A percentile compares a stretch with the other conserved stretches of the same genome.
Conservation (phyloP, 208 protist genomes). For the Trichomonas vaginalis region DNA sequence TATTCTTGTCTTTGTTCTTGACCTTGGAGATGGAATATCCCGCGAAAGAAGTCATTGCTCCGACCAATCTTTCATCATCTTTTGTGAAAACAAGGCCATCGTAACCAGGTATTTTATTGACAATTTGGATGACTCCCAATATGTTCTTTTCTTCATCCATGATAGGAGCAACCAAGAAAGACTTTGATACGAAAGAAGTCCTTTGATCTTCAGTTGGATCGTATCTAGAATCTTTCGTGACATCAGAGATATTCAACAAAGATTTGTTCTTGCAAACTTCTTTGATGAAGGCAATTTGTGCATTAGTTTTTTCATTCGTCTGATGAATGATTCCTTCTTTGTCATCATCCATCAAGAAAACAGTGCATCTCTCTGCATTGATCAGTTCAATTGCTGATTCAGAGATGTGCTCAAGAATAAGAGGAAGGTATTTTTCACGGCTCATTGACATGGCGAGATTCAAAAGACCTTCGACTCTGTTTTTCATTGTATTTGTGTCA, state of each 20-base stretch:
- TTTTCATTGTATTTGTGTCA: slow-evolving; percentile 14
- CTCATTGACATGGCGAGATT: neutral
- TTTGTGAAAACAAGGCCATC: slow-evolving; percentile 1
- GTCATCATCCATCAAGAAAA: neutral
- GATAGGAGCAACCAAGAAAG: neutral
- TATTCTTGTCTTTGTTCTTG: neutral
- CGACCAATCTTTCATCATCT: neutral
- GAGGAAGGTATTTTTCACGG: neutral
- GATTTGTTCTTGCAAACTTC: neutral
- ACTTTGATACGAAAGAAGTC: neutral
- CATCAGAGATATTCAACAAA: neutral
- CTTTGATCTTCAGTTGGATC: neutral
- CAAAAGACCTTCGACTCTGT: neutral
- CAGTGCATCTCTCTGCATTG: neutral
- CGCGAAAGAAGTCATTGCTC: neutral
- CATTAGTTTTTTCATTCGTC: neutral
- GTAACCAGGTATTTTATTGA: neutral
- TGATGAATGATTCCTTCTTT: neutral
- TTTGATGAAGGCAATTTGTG: neutral
- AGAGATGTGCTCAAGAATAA: neutral
- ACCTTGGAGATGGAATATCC: neutral
- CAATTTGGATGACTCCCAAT: neutral
- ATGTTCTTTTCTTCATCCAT: neutral
- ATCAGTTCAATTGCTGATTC: neutral
- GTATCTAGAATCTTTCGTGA: neutral